Conservation (phyloP, 352 stramenopile genomes). For the Phytophthora colocasiae region DNA sequence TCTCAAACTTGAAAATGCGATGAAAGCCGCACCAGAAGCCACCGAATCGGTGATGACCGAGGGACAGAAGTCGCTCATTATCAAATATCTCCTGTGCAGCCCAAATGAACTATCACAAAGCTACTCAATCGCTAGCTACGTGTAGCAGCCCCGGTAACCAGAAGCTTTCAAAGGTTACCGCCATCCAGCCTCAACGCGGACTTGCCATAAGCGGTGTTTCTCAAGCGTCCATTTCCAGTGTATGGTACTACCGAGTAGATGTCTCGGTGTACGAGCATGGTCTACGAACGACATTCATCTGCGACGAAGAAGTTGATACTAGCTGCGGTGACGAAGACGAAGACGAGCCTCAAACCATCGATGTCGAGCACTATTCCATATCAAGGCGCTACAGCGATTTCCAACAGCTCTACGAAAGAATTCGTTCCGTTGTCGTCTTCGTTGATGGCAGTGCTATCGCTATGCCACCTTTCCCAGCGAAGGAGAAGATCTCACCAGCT, state of each 20-base stretch:
- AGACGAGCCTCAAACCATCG: neutral
- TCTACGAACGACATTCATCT: slow-evolving; percentile 2
- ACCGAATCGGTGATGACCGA: no score
- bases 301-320: neutral
- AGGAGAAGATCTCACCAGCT: neutral
- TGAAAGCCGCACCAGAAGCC: no score
- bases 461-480: neutral
- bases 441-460: neutral
- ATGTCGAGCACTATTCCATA: slow-evolving; percentile 3
- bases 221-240: neutral
- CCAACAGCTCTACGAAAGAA: slow-evolving; percentile 1
- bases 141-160: neutral
- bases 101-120: neutral
- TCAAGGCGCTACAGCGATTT: slow-evolving; percentile 1
- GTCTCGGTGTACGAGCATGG: slow-evolving; percentile 2
- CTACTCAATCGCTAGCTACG: neutral
- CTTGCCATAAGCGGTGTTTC: neutral
- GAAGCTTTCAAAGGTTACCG: neutral
- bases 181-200: neutral
- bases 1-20: no score
- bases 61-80: no score
- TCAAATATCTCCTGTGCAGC: neutral
- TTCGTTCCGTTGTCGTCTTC: neutral
- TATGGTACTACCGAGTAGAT: slow-evolving; percentile 5
- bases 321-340: neutral